Evolutionary conservation across 305 asterid genomes (phyloP), one percentile per base, ranked within the genome.

Genomic region (Stenogyne calaminthoides): DNA sequence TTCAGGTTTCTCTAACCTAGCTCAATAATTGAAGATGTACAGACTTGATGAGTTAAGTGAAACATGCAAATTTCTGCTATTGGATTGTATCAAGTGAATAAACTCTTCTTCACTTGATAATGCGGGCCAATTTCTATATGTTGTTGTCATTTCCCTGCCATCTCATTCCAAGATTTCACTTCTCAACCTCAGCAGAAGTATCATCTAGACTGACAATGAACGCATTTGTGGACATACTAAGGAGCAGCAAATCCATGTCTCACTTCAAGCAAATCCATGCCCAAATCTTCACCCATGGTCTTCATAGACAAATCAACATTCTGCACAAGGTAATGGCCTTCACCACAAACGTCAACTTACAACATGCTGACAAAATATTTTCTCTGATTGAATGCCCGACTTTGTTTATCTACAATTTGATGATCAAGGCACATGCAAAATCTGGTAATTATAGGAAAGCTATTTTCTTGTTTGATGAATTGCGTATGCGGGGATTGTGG

Each of bases 251-350:
- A 80, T 89, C 87, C 75, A 74, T 80, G 76, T 19, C 57, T 54
- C 83, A 86, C 46, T 74, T 89, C 73, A 70, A 64, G 72, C 89
- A 91, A 88, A 89, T 93, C 72, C 98, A 91, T 9, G 86, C 94
- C 46, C 92, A 82, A 39, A 70, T 86, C 76, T 81, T 84, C 86
- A 73, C 76, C 36, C 77, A 82, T 34, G 95, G 97, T 72, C 82
- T 82, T 73, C 90, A 85, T 73, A 74, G 59, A 44, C 86, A 85
- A 81, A 83, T 87, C 16, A 87, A 86, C 79, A 80, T 86, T 70
- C 71, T 89, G 56, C 96, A 89, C 87, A 91, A 93, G 86, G 73
- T 93, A 61, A 80, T 93, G 83, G 91, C 85, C 39, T 86, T 84
- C 66, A 72, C 87, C 49, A 54, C 93, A 5, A 81, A 60, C 4